A percentile compares a stretch with the other conserved stretches of the same genome.
Conservation (phyloP, 2,329 filamentous ascomycete species). For the Dactylonectria estremocensis region DNA sequence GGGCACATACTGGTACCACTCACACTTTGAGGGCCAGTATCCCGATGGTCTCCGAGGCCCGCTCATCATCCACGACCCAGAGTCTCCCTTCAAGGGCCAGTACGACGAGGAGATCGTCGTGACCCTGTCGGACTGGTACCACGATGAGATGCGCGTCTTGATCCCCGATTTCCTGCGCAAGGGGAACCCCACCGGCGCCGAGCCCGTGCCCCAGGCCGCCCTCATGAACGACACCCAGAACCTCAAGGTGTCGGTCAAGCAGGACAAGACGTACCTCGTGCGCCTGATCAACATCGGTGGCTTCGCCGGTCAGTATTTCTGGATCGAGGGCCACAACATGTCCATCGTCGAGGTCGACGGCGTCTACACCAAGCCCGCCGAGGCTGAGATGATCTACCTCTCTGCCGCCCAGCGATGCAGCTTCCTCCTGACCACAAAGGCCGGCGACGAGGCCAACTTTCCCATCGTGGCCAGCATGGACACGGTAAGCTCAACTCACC, state of each 20-base stretch:
- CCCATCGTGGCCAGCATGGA: slow-evolving; percentile 81
- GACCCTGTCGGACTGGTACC: slow-evolving; percentile 82
- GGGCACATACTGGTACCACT: slow-evolving; percentile 87
- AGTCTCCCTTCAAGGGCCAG: slow-evolving; percentile 68
- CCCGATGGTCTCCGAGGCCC: slow-evolving; percentile 78
- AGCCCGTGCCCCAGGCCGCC: slow-evolving; percentile 78
- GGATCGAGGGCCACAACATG: slow-evolving; percentile 78
- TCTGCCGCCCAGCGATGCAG: slow-evolving; percentile 77
- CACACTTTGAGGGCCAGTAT: slow-evolving; percentile 77
- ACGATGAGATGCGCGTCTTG: slow-evolving; percentile 67
- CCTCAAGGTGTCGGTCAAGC: slow-evolving; percentile 70
- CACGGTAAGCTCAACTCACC: slow-evolving; percentile 58
- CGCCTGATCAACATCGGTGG: slow-evolving; percentile 76
- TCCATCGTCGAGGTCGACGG: slow-evolving; percentile 82
- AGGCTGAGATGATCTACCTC: slow-evolving; percentile 76
- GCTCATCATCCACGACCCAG: slow-evolving; percentile 75
- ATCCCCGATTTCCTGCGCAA: slow-evolving; percentile 66
- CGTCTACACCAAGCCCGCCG: slow-evolving; percentile 73
- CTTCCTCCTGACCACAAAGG: slow-evolving; percentile 74
- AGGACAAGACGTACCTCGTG: slow-evolving; percentile 70
- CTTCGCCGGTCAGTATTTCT: slow-evolving; percentile 77
- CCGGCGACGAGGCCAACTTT: slow-evolving; percentile 73
- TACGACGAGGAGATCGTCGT: slow-evolving; percentile 76
- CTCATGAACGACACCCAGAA: slow-evolving; percentile 81
- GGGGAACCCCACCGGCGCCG: slow-evolving; percentile 69